Evolutionary conservation across 1,284 basidiomycete genomes (phyloP).

Genomic region (Apiotrichum porosum): DNA sequence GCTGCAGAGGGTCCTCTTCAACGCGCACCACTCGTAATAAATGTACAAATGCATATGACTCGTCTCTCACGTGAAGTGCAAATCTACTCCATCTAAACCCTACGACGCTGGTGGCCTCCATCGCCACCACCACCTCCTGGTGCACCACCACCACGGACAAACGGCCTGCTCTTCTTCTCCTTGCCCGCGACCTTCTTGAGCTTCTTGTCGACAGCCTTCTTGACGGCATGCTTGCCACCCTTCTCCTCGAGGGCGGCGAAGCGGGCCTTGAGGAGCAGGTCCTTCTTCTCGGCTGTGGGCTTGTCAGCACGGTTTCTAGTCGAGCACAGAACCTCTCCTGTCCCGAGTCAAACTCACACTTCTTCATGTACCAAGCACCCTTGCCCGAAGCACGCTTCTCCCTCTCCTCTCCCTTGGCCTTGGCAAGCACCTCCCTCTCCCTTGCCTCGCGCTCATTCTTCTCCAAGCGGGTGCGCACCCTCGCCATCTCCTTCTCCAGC

Average conservation of each 20-base stretch:
- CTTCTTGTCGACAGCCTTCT: slow-evolving; percentile 81
- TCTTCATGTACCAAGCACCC: slow-evolving; percentile 80
- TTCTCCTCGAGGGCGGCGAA: slow-evolving; percentile 68
- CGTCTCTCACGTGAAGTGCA: no score
- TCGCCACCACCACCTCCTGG: slow-evolving; percentile 16
- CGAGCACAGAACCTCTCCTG: background rate
- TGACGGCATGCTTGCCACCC: slow-evolving; percentile 74
- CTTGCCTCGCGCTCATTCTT: slow-evolving; percentile 65
- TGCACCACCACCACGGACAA: slow-evolving; percentile 48
- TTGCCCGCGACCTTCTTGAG: slow-evolving; percentile 80
- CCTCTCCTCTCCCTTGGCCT: slow-evolving; percentile 63
- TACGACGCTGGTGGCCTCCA: slow-evolving; percentile 14
- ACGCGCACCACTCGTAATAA: no score
- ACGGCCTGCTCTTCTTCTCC: slow-evolving; percentile 79
- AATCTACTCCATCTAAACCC: no score
- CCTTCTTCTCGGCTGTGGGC: slow-evolving; percentile 65
- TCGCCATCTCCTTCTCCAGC: slow-evolving; percentile 73
- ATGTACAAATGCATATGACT: no score
- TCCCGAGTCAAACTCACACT: slow-evolving; percentile 52
- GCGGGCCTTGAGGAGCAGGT: slow-evolving; percentile 64
- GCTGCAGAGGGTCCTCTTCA: no score
- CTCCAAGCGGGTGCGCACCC: slow-evolving; percentile 72
- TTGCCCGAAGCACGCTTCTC: slow-evolving; percentile 73
- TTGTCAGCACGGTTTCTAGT: background rate
- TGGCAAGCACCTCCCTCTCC: slow-evolving; percentile 61